phyloP scores from a whole-genome alignment of 495 filamentous ascomycete species.

The Chaetomium cochliodes region DNA sequence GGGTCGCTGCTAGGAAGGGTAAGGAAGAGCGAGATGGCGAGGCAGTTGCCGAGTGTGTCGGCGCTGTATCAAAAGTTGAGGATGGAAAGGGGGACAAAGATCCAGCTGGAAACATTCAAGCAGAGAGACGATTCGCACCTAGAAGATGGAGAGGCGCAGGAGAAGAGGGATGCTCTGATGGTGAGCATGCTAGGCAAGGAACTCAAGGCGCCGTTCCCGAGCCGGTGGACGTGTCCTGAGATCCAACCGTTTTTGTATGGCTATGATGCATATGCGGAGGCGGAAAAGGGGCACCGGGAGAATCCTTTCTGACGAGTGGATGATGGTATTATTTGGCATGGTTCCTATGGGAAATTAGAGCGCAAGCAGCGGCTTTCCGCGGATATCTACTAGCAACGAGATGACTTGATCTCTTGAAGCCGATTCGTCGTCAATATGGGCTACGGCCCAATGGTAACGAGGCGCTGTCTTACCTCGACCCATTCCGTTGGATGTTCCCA shows the following conservation, averaged over 20 bases:
- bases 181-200: conserved; percentile 40
- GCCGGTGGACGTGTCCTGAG: conserved; percentile 60
- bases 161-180: conserved; percentile 53
- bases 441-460: neutral
- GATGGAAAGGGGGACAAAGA: conserved; percentile 58
- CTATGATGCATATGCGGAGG: conserved; percentile 60
- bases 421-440: neutral
- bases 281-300: conserved; percentile 49
- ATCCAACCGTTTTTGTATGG: conserved; percentile 61
- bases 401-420: neutral
- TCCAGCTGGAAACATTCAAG: conserved; percentile 52
- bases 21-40: conserved; percentile 43
- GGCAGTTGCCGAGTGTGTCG: conserved; percentile 50
- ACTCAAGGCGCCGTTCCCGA: conserved; percentile 54
- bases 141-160: conserved; percentile 54
- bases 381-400: neutral
- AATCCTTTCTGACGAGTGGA: conserved; percentile 38
- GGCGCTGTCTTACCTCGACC: conserved; percentile 2
- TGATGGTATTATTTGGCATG: neutral
- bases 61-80: conserved; percentile 59
- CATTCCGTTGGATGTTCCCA: conserved; percentile 3
- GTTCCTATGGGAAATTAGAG: neutral
- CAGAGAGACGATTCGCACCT: conserved; percentile 62
- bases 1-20: conserved; percentile 56
- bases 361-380: neutral